Percentiles rank a stretch among this genome's conserved stretches.
phyloP scores from a whole-genome alignment of 345 rosid species.

The Populus tremula region DNA sequence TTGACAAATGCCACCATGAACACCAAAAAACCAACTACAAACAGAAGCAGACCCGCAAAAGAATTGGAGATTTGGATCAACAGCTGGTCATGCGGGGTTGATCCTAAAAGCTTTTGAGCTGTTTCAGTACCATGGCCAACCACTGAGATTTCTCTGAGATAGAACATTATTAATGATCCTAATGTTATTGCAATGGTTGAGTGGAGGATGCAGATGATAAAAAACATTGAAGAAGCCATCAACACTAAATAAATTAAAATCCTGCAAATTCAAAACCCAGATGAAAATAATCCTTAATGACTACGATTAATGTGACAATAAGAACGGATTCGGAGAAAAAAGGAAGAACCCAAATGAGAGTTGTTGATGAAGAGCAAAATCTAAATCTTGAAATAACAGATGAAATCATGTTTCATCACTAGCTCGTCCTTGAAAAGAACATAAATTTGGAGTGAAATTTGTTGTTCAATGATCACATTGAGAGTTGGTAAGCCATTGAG shows the following conservation, averaged over 20 bases:
- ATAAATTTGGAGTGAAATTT: too few relatives aligned
- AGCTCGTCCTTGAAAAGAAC: background rate
- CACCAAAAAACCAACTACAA: conserved; percentile 31
- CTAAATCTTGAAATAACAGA: background rate
- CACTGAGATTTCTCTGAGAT: conserved; percentile 30
- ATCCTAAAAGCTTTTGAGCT: conserved; percentile 34
- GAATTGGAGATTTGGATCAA: conserved; percentile 42
- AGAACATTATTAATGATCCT: conserved; percentile 42
- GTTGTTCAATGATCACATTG: too few relatives aligned
- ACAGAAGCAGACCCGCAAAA: conserved; percentile 41
- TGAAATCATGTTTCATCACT: background rate
- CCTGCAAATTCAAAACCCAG: background rate
- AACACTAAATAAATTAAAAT: background rate
- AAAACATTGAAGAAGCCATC: conserved; percentile 35
- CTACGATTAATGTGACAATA: background rate
- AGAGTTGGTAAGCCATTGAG: conserved; percentile 19
- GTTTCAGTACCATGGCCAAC: conserved; percentile 38
- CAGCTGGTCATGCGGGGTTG: conserved; percentile 42
- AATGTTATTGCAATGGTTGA: conserved; percentile 28
- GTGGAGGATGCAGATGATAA: conserved; percentile 38
- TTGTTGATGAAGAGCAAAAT: background rate
- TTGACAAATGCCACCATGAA: conserved; percentile 46
- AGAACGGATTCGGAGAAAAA: background rate
- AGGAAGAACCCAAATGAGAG: background rate
- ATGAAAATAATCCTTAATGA: background rate